phyloP scores from a whole-genome alignment of 441 rosid genomes.

The Raphanus hybrid region DNA sequence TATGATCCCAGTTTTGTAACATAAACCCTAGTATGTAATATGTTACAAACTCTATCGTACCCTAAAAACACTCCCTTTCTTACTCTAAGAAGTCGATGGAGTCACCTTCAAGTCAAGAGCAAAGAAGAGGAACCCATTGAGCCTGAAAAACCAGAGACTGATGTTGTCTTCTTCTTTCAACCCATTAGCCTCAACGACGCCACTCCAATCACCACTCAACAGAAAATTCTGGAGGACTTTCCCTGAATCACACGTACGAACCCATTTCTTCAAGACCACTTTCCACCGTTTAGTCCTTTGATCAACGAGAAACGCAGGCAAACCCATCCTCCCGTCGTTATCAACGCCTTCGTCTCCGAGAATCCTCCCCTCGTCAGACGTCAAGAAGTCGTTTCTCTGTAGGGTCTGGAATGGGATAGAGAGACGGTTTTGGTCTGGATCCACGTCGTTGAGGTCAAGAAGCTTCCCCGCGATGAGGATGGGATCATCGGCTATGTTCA shows the following conservation, averaged over 20 bases:
- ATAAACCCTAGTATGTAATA: neutral
- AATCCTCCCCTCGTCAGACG: neutral
- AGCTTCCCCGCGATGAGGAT: conserved; percentile 16
- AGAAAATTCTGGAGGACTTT: neutral
- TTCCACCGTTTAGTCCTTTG: conserved; percentile 13
- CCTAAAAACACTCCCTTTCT: neutral
- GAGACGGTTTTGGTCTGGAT: conserved; percentile 28
- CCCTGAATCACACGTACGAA: neutral
- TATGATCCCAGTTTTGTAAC: neutral
- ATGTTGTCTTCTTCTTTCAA: conserved; percentile 23
- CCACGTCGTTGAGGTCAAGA: conserved; percentile 23
- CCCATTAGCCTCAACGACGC: conserved; percentile 18
- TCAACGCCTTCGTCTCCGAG: neutral
- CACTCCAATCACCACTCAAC: conserved; percentile 31
- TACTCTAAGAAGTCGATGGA: neutral
- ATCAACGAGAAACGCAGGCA: conserved; percentile 27
- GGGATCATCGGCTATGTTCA: conserved; percentile 8
- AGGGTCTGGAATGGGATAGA: conserved; percentile 12
- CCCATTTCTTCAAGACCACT: conserved; percentile 7
- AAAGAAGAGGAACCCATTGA: conserved; percentile 18
- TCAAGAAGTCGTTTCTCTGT: conserved; percentile 8
- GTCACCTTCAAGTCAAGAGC: conserved; percentile 35
- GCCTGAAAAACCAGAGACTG: conserved; percentile 28
- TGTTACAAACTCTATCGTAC: neutral
- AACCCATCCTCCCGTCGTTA: conserved; percentile 1